phyloP scores from a whole-genome alignment of 352 stramenopile species.

The Phytophthora sp. region DNA sequence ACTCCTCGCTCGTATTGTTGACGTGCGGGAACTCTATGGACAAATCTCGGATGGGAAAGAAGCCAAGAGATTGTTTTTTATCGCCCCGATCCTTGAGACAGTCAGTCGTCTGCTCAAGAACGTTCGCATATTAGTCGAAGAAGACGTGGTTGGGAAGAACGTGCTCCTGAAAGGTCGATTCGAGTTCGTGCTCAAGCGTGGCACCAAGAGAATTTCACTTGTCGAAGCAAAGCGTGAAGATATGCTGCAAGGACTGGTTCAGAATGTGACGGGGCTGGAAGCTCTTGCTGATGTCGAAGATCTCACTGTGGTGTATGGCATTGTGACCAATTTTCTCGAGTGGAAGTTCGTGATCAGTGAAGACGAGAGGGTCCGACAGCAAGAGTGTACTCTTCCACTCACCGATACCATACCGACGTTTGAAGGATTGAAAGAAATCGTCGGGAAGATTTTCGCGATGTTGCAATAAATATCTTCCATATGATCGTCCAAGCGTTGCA shows the following conservation, averaged over 20 bases:
- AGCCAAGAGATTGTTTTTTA: constrained; percentile 23
- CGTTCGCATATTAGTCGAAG: constrained; percentile 11
- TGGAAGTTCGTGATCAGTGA: constrained; percentile 34
- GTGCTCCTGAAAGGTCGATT: constrained; percentile 28
- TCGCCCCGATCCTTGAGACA: constrained; percentile 19
- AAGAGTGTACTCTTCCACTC: background rate
- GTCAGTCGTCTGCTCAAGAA: constrained; percentile 13
- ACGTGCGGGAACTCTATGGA: background rate
- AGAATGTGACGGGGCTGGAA: constrained; percentile 29
- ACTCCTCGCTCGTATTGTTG: constrained; percentile 2
- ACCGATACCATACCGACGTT: constrained; percentile 7
- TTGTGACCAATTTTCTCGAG: constrained; percentile 36
- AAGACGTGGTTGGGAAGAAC: constrained; percentile 25
- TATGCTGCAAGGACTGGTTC: constrained; percentile 28
- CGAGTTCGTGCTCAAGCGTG: constrained; percentile 38
- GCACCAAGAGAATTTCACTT: constrained; percentile 28
- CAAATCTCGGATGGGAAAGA: constrained; percentile 13
- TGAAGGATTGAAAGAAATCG: constrained; percentile 5
- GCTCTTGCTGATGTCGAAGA: constrained; percentile 30
- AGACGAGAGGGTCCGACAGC: constrained; percentile 22
- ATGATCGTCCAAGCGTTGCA: constrained; percentile 9
- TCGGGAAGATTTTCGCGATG: constrained; percentile 20
- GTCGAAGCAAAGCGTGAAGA: constrained; percentile 28
- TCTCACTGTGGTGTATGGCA: constrained; percentile 21
- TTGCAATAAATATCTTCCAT: constrained; percentile 13